Conservation (phyloP, 2,329 filamentous ascomycete genomes). For the Cordyceps farinosa region DNA sequence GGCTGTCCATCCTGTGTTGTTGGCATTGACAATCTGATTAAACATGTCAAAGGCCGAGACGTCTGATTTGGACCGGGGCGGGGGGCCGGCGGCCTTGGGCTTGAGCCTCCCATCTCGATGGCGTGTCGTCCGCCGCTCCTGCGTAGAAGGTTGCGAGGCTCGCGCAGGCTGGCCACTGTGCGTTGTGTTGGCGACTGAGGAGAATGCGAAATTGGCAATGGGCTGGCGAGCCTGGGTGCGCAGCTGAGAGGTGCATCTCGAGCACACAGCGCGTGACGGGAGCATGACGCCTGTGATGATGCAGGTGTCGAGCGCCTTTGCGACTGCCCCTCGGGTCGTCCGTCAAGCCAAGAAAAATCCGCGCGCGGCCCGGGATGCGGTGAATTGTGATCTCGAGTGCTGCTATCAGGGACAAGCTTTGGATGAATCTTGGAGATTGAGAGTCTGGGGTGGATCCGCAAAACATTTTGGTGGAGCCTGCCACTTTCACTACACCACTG, state of each 20-base stretch:
- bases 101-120: neutral
- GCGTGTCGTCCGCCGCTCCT: neutral
- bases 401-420: neutral
- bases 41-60: constrained; percentile 16
- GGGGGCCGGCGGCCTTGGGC: neutral
- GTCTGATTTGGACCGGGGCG: neutral
- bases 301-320: neutral
- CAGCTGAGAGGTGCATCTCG: constrained; percentile 32
- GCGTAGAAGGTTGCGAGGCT: neutral
- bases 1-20: neutral
- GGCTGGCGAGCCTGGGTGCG: constrained; percentile 19
- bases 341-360: neutral
- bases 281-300: constrained; percentile 29
- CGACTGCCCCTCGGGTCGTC: no score
- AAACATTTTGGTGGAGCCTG: constrained; percentile 2
- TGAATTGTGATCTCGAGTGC: neutral
- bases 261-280: constrained; percentile 33
- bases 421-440: constrained; percentile 8
- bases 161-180: neutral
- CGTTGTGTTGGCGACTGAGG: constrained; percentile 5
- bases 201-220: constrained; percentile 14
- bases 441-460: constrained; percentile 4
- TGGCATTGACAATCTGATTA: constrained; percentile 15
- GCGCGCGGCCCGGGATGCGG: neutral
- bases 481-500: neutral